These are phyloP conservation scores for Vaccinium corymbosum DNA, from an alignment of 148 eudicot species.

Conservation along the genomic window DNA sequence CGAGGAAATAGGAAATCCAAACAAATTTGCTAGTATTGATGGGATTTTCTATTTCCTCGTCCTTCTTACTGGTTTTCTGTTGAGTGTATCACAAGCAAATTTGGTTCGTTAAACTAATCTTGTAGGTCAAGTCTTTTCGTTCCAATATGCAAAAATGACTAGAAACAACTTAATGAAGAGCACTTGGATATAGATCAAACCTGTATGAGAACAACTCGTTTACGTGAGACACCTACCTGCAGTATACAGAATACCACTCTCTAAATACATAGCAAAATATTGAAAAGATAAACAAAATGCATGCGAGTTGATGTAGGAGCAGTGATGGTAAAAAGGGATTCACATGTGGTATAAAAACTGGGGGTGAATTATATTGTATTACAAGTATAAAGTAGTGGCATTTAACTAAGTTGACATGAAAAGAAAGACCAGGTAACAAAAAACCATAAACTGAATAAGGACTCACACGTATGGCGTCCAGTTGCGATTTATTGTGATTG, in stretches of 20 bases:
- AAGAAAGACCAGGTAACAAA: not conserved
- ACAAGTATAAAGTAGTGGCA: not conserved
- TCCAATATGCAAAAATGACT: not conserved
- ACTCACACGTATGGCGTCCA: conserved; percentile 87
- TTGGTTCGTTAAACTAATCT: not conserved
- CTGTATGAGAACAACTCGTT: conserved; percentile 83
- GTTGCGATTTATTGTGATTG: conserved; percentile 79
- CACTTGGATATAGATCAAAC: conserved; percentile 36
- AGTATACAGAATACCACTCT: conserved; percentile 15
- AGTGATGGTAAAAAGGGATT: not conserved
- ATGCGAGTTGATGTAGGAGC: not conserved
- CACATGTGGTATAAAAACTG: not conserved
- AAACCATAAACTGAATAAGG: conserved; percentile 5
- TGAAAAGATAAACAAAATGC: not conserved
- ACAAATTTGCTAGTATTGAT: not conserved
- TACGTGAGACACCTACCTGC: conserved; percentile 91
- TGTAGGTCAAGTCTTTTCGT: not conserved
- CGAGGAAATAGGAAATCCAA: not conserved
- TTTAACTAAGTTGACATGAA: not conserved
- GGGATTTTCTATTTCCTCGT: not conserved
- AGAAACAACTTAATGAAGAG: conserved; percentile 9
- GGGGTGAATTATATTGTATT: not conserved
- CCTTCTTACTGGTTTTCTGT: conserved; percentile 10
- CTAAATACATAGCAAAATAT: not conserved
- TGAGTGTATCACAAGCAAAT: not conserved